phyloP scores from a whole-genome alignment of 1,139 yeast species.

The Debaryomycetaceae sp. region DNA sequence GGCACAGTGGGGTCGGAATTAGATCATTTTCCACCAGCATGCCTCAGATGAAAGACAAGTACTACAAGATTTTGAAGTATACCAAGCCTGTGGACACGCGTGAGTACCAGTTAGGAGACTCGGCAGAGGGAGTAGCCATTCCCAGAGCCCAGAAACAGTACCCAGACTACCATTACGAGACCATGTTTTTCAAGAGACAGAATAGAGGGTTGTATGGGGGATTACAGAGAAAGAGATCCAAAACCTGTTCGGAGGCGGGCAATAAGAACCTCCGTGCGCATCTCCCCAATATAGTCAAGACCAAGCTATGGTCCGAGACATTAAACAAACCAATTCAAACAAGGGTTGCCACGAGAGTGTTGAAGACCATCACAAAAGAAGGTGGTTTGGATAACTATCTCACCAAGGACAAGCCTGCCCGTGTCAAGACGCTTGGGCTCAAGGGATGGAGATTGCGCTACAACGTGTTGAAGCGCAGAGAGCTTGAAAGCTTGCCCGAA shows the following conservation, averaged over 20 bases:
- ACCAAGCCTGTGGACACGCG: conserved; percentile 35
- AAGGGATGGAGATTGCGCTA: conserved; percentile 88
- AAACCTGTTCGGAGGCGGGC: conserved; percentile 70
- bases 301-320: conserved; percentile 81
- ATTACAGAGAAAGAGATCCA: conserved; percentile 71
- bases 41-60: conserved; percentile 17
- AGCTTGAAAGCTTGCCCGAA: conserved; percentile 20
- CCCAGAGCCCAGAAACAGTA: conserved; percentile 47
- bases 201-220: conserved; percentile 92
- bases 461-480: conserved; percentile 49
- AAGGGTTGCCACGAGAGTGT: conserved; percentile 74
- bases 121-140: conserved; percentile 31
- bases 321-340: conserved; percentile 54
- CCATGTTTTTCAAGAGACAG: conserved; percentile 75
- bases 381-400: conserved; percentile 92
- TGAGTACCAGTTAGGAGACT: conserved; percentile 37
- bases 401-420: conserved; percentile 79
- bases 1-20: not conserved
- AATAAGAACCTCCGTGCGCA: conserved; percentile 76
- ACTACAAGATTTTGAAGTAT: conserved; percentile 39
- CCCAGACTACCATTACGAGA: conserved; percentile 82
- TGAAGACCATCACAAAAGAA: conserved; percentile 83
- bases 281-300: conserved; percentile 74
- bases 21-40: conserved; percentile 1
- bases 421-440: conserved; percentile 89